These are phyloP conservation scores for Nakaseomyces bracarensis DNA, from an alignment of 1,139 yeast species.

Conservation along the genomic window DNA sequence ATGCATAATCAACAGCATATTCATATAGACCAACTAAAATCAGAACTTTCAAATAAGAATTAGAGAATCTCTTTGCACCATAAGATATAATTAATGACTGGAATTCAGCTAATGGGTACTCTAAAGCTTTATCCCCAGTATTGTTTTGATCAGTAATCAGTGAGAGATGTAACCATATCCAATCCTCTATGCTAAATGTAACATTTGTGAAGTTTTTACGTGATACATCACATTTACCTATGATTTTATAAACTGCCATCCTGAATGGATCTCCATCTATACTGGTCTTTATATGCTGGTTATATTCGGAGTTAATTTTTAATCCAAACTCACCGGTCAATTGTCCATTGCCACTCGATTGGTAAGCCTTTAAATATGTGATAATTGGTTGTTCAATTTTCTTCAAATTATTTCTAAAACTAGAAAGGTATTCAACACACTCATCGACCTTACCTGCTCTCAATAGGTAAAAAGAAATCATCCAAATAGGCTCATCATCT, in stretches of 20 bases:
- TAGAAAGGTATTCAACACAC: conserved; percentile 65
- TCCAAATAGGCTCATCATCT: conserved; percentile 90
- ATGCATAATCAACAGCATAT: conserved; percentile 65
- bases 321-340: conserved; percentile 64
- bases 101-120: conserved; percentile 63
- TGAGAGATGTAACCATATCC: conserved; percentile 91
- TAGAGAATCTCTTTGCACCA: conserved; percentile 68
- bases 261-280: conserved; percentile 80
- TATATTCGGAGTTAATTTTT: conserved; percentile 70
- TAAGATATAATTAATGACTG: conserved; percentile 63
- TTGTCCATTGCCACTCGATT: conserved; percentile 42
- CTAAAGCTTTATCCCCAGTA: conserved; percentile 64
- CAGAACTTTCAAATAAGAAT: conserved; percentile 67
- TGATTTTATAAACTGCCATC: conserved; percentile 79
- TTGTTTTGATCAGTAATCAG: conserved; percentile 57
- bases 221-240: conserved; percentile 74
- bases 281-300: conserved; percentile 70
- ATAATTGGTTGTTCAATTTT: conserved; percentile 84
- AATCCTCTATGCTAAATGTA: conserved; percentile 80
- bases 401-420: conserved; percentile 53
- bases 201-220: conserved; percentile 72
- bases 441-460: conserved; percentile 72
- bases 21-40: conserved; percentile 75
- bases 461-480: conserved; percentile 68
- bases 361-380: conserved; percentile 64